A percentile compares a stretch with the other conserved stretches of the same genome.
Evolutionary conservation across 2,329 filamentous ascomycete genomes (phyloP).

Genomic region (Hypoxylon sp.): DNA sequence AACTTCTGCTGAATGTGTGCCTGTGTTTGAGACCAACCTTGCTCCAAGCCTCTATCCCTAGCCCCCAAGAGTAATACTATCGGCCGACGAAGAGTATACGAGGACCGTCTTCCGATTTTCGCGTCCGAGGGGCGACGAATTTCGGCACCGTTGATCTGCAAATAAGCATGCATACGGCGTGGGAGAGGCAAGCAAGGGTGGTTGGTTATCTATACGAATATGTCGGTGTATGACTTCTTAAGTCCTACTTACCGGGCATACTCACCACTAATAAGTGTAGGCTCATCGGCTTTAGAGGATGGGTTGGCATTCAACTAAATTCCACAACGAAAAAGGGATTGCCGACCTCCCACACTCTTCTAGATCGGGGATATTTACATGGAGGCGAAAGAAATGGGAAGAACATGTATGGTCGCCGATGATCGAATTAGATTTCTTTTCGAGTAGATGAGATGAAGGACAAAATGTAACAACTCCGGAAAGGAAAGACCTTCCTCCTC

Average conservation of each 20-base stretch:
- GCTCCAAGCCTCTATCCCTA: neutral
- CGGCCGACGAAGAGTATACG: neutral
- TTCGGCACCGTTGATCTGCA: neutral
- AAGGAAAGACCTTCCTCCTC: neutral
- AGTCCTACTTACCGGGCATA: neutral
- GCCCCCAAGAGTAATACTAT: neutral
- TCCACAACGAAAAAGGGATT: neutral
- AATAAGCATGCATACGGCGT: neutral
- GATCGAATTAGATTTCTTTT: neutral
- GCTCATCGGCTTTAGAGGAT: neutral
- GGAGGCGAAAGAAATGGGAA: neutral
- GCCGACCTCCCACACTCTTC: neutral
- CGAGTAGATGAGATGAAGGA: neutral
- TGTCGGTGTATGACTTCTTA: neutral
- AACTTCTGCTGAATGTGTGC: neutral
- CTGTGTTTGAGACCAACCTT: neutral
- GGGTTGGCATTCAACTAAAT: neutral
- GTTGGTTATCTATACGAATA: neutral
- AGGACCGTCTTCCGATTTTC: neutral
- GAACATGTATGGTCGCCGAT: neutral
- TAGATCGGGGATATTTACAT: neutral
- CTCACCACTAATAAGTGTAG: neutral
- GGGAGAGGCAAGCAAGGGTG: too few species aligned
- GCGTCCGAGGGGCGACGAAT: neutral
- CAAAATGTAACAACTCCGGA: neutral